Evolutionary conservation across 768 basidiomycete genomes (phyloP), one percentile per base, ranked within the genome.

Genomic region (Sporobolomyces phaffii): DNA sequence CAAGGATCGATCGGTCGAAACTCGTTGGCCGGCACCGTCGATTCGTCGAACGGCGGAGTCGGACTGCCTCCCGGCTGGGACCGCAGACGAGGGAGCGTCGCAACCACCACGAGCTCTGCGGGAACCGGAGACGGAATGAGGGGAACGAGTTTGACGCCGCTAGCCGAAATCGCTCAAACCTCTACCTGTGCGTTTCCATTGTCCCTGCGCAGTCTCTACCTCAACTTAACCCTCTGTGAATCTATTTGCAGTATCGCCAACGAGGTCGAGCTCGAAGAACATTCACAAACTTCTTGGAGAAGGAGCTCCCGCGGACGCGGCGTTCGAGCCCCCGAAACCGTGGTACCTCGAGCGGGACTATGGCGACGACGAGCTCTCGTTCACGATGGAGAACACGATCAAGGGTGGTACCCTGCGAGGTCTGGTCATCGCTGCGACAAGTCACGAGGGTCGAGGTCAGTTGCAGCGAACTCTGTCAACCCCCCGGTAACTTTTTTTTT

Each of bases 341-440:
- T 90, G 88, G 89, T 97, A 89, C 78, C 82, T 99, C 52, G 85
- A 84, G 9, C 84, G 88, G 17, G 88, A 89, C 72, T 90, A 90
- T 76, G 83, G 81, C 61, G 84, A 85, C 47, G 82, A 82, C 13
- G 92, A 97, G 64, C 88, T 98, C 69, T 78, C 88, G 51, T 87
- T 94, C 72, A 89, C 91, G 70, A 83, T 87, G 10, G 90, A 96
- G 74, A 86, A 87, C 29, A 82, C 84, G 50, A 86, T 98, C 60
- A 84, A 87, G 47, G 96, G 88, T 33, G 96, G 92, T 5, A 91
- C 92, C 0, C 82, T 93, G 1, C 79, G 84, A 24, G 91, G 91
- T 3, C 80, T 98, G 15, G 87, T 97, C 2, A 91, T 92, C 75
- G 85, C 90, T 14, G 80, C 98, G 56, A 97, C 96, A 4, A 86